Evolutionary conservation across 2,329 filamentous ascomycete species (phyloP), one percentile per base, ranked within the genome.

Genomic region (Lizonia empirigonia): DNA sequence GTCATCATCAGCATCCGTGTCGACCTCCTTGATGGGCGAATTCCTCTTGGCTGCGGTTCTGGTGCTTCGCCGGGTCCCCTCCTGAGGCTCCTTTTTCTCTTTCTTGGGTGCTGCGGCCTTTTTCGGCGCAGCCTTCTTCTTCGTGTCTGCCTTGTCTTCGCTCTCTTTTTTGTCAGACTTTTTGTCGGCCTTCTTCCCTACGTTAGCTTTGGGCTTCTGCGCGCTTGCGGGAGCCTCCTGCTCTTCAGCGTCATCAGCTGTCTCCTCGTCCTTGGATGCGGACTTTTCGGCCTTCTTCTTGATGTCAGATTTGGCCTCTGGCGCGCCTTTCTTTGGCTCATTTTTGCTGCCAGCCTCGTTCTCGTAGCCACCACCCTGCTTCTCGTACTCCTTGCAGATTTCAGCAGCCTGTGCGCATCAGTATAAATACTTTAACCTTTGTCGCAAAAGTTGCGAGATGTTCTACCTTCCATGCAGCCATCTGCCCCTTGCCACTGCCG

Each of bases 381-480:
- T 66, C 58, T 77, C 74, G 50, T 76, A 76, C 58, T 77, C 72
- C 53, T 77, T 74, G 33, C 67, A 69, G n/a, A 77, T 64, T 51
- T 77, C 74, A n/a, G 65, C 56, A 5, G 74, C 74, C 74, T 77
- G 24, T 29, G 22, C 32, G 24, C 30, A 30, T 49, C 35, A 49
- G 23, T 10, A 33, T 10, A 7, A 41, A 15, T 26, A 24, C 36
- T 29, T 29, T 30, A 2, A n/a, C 15, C 23, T 12, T 20, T 15
- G 9, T 38, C 20, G 27, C 30, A n/a, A 16, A 13, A 16, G 10
- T 5, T 1, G 9, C 27, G 15, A 27, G 15, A 44, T 20, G 6
- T 10, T 34, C n/a, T 19, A 74, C 76, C 70, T 78, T 79, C 77
- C 77, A 79, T 34, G 76, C 76, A 41, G 74, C 74, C 76, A 75